Evolutionary conservation across 805 yeast species (phyloP), one percentile per base, ranked within the genome.

Genomic region (Sugiyamaella smithiae): DNA sequence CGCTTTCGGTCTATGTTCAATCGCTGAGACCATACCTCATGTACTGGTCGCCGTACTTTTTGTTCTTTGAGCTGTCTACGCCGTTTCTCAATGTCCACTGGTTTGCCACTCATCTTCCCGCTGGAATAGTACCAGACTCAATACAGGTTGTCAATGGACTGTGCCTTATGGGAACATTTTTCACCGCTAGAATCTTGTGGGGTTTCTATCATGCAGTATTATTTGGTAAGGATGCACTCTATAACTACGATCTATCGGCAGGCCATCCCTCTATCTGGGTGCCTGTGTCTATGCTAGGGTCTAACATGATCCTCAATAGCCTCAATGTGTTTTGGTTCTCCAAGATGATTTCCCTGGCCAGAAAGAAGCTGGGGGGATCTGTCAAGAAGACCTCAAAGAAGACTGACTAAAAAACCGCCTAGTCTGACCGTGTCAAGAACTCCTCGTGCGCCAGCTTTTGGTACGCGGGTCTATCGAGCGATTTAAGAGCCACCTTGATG

Each of bases 51-150:
- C 91, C 96, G 1, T 80, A 83, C 17, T 93, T 90, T 64, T 73
- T 93, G 58, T 64, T 86, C 43, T 93, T 85, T 67, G 99, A 93
- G 68, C 75, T 86, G 35, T 84, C 95, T 41, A 87, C 97, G 1
- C 98, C 98, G 6, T 93, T 93, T 68, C 96, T 93, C 53, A 95
- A 93, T 67, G 65, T 87, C 63, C 88, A 93, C 66, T 93, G 97
- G 97, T 90, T 84, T 66, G 82, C 88, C 28, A 76, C 85, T 26
- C 83, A 86, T 58, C 71, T 89, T 14, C 93, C 96, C 1, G 74
- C 74, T 1, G 86, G 85, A 2, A 66, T 80, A 2, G 73, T 88
- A 45, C 81, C 85, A 36, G 72, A 72, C 20, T 72, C 61, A 54
- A 48, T 79, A 8, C 77, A 81, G 45, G 62, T 78, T 12, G 58